Base-by-base conservation (phyloP, 2,329 filamentous ascomycete species). In the Colletotrichum ledebouriae region DNA sequence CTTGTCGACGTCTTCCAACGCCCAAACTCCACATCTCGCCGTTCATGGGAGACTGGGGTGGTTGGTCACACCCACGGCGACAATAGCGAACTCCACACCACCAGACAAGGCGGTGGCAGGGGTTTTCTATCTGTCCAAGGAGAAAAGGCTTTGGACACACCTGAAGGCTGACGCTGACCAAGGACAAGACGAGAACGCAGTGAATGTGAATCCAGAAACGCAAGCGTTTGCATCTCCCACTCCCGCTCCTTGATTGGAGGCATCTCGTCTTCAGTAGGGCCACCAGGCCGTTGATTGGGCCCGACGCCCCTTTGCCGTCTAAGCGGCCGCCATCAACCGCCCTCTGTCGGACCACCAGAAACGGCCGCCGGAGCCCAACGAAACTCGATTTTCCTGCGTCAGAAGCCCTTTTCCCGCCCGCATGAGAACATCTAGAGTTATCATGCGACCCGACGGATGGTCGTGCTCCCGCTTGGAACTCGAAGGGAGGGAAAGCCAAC, bases 61-160 rank as follows among this genome's bases (percentile, higher is more conserved):
- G 67, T 52, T 67, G 63, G 63, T 66, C 63, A 67, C 67, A 61
- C 67, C 57, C 63, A 66, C 58, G 39, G 33, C 41, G 15, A 61
- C 66, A 67, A 49, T 60, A 62, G 63, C 62, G 60, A 65, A 66
- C 67, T 67, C 62, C 44, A 69, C 67, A 57, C 63, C 67, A 67
- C 56, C 58, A 53, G 44, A 42, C 44, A 50, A 69, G 52, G 58
- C 66, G 61, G 66, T 66, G 67, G 67, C 67, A 69, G 63, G 63
- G 67, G n/a, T 62, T 39, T 33, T 46, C 17, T 55, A 34, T 17
- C 25, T 29, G 49, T 67, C 57, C 57, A 67, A 52, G 39, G 56
- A 52, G 63, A 62, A 55, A 22, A 41, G 33, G 33, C 44, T n/a
- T 37, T 39, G 55, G 49, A 50, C n/a, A 29, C 49, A 12, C 64